Conservation (phyloP, 352 stramenopile genomes). For the Phytophthora niederhauseri region DNA sequence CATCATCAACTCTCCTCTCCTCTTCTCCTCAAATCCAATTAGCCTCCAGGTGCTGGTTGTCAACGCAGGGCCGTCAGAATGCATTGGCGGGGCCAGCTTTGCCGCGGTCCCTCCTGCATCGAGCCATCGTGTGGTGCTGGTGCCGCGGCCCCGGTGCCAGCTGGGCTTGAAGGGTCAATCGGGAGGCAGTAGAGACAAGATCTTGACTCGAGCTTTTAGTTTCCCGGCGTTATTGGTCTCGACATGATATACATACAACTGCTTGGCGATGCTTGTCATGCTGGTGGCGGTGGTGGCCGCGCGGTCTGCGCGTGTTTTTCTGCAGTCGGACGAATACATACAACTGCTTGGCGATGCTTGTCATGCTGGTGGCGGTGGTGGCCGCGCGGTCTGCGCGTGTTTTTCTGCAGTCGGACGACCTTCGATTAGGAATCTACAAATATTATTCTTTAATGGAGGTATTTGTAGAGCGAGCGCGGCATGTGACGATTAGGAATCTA, state of each 20-base stretch:
- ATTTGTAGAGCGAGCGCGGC: background rate
- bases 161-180: constrained; percentile 7
- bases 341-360: constrained; percentile 12
- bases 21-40: background rate
- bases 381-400: constrained; percentile 24
- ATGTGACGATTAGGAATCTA: no score
- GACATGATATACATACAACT: constrained; percentile 31
- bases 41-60: background rate
- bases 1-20: background rate
- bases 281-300: constrained; percentile 14
- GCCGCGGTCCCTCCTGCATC: background rate
- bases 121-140: constrained; percentile 22
- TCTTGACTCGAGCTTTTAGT: background rate
- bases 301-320: constrained; percentile 32
- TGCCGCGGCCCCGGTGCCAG: constrained; percentile 4
- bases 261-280: constrained; percentile 11
- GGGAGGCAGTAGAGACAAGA: constrained; percentile 28
- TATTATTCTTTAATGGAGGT: background rate
- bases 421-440: background rate
- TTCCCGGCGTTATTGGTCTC: constrained; percentile 6
- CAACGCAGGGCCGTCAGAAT: background rate
- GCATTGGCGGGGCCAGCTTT: background rate
- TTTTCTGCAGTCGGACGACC: constrained; percentile 33
- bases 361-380: constrained; percentile 12
- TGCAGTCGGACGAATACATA: constrained; percentile 33